Base-by-base conservation (phyloP, 805 yeast genomes). In the Lipomyces mesembrius region DNA sequence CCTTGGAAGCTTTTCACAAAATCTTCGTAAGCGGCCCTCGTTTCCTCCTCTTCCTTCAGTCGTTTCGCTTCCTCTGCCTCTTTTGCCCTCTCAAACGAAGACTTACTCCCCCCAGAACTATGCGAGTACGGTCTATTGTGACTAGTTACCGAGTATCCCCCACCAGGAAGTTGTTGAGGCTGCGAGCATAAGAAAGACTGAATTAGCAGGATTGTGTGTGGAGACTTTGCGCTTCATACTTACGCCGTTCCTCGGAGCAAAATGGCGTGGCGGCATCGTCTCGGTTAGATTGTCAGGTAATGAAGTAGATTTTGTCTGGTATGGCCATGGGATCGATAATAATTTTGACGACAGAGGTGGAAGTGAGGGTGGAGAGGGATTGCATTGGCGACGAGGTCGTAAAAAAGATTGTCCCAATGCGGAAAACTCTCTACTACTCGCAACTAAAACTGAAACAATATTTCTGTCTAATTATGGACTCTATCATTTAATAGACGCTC, bases 221-320 rank as follows among this genome's bases (percentile, higher is more conserved):
- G 25, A 17, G 29, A n/a, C 49, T 4, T 6, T 57, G 29, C 22
- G 14, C 37, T 20, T 35, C 27, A 32, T 25, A 37, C 64, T 55
- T 56, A 61, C 64, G 29, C n/a, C 43, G 46, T 61, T 61, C 64
- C 59, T 27, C 29, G 53, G 32, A 14, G 59, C 67, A 55, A 64
- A 64, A 61, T 64, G 67, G 8, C 67, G 67, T 25, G 64, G 67
- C 12, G 67, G 67, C 65, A 60, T 60, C 17, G n/a, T 54, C 25
- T 22, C 49, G 49, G 9, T 43, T 5, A n/a, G 49, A 43, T 17
- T 17, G 22, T 43, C 49, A n/a, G 9, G 49, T 43, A 12, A 43
- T n/a, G 57, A 53, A 7, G 20, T 53, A 20, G 32, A 4, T 3
- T 32, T 8, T 17, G 17, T 53, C 57, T 14, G n/a, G 57, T 17